phyloP scores from a whole-genome alignment of 225 moss, liverwort and hornwort species.

The Lunularia cruciata region DNA sequence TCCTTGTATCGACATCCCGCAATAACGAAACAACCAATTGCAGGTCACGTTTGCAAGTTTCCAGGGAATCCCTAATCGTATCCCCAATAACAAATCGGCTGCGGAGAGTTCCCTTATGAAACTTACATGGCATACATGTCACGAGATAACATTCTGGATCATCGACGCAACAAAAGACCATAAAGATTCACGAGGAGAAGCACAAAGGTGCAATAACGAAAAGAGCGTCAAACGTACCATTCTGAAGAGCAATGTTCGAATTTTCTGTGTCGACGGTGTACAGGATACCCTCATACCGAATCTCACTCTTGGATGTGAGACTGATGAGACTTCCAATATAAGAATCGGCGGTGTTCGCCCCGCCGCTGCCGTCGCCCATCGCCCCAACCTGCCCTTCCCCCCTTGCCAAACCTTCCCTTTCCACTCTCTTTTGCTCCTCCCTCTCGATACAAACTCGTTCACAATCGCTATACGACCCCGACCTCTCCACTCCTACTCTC shows the following conservation, averaged over 20 bases:
- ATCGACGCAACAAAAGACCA: not conserved
- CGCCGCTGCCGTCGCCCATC: constrained; percentile 59
- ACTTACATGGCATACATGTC: not conserved
- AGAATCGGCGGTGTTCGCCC: constrained; percentile 96
- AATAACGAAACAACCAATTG: not conserved
- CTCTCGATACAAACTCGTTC: not conserved
- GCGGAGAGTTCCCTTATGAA: not conserved
- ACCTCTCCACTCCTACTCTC: constrained; percentile 15
- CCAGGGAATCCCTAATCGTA: constrained; percentile 24
- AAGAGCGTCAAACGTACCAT: constrained; percentile 56
- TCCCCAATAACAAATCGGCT: constrained; percentile 18
- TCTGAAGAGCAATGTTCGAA: constrained; percentile 97
- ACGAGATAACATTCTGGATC: not conserved
- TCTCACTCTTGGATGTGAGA: constrained; percentile 99
- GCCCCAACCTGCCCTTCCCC: constrained; percentile 10
- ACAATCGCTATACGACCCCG: constrained; percentile 33
- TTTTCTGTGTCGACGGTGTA: constrained; percentile 97
- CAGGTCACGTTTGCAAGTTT: no score
- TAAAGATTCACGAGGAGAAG: constrained; percentile 1
- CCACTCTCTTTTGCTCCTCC: constrained; percentile 1
- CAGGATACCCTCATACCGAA: constrained; percentile 94
- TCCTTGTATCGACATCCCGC: not conserved
- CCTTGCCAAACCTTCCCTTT: not conserved
- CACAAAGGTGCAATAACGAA: not conserved
- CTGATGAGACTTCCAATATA: constrained; percentile 98